Percentiles rank a stretch among this genome's conserved stretches.
Evolutionary conservation across 1,284 basidiomycete genomes (phyloP).

Genomic region (Schizopora paradoxa): DNA sequence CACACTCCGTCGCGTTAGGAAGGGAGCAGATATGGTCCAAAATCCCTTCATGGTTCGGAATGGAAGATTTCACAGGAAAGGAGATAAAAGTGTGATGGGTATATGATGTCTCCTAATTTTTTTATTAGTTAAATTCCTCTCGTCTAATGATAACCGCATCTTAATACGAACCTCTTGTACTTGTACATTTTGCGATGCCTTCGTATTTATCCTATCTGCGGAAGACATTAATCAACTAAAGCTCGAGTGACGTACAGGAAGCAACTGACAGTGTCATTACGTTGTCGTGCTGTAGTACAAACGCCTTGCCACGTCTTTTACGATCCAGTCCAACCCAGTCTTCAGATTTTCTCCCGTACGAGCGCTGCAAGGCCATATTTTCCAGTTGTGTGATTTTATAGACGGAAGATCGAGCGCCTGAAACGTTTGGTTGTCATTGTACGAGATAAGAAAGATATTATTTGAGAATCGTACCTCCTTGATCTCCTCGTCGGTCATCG

Average conservation of each 20-base stretch:
- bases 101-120: background rate
- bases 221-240: background rate
- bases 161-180: constrained; percentile 1
- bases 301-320: constrained; percentile 81
- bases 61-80: constrained; percentile 26
- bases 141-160: background rate
- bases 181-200: background rate
- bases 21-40: constrained; percentile 59
- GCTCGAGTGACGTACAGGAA: background rate
- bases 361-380: constrained; percentile 89
- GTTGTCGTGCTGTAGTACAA: constrained; percentile 53
- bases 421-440: constrained; percentile 15
- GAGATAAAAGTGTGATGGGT: background rate
- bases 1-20: constrained; percentile 42
- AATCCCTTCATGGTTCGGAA: constrained; percentile 63
- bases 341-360: constrained; percentile 83
- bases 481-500: constrained; percentile 81
- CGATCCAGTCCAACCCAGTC: constrained; percentile 91
- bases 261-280: background rate
- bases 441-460: constrained; percentile 17
- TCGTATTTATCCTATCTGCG: background rate
- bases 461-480: constrained; percentile 53
- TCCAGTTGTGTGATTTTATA: constrained; percentile 87
- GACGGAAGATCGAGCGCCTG: constrained; percentile 72
- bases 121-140: background rate